Evolutionary conservation across 2,329 filamentous ascomycete species (phyloP).

Genomic region (Scedosporium minutisporum): DNA sequence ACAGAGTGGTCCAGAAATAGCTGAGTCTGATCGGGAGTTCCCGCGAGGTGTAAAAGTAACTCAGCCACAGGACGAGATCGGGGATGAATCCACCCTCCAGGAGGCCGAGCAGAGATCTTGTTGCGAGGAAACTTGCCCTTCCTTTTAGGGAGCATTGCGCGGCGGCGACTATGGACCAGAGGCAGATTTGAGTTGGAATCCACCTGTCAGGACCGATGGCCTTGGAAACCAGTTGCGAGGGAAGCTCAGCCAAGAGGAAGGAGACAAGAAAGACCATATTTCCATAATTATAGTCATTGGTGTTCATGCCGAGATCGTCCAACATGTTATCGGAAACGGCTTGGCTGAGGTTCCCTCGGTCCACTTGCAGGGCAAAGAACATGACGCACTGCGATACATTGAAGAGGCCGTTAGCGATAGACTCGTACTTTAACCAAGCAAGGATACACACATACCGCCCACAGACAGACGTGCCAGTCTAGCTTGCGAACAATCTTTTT

Average conservation of each 20-base stretch:
- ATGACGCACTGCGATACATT: constrained; percentile 29
- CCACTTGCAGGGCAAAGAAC: constrained; percentile 40
- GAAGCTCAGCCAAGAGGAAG: constrained; percentile 48
- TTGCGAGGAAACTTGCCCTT: constrained; percentile 20
- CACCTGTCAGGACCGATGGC: constrained; percentile 27
- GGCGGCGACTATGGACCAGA: constrained; percentile 12
- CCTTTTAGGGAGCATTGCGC: constrained; percentile 17
- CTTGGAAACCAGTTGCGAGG: constrained; percentile 51
- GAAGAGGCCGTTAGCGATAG: too few species aligned
- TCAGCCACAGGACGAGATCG: constrained; percentile 19
- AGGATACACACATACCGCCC: not conserved
- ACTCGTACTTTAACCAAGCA: too few species aligned
- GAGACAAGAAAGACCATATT: constrained; percentile 44
- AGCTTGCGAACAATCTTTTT: constrained; percentile 35
- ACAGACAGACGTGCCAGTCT: constrained; percentile 3
- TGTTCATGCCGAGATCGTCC: constrained; percentile 26
- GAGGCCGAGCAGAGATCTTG: constrained; percentile 30
- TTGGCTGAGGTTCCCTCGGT: constrained; percentile 25
- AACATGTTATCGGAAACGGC: constrained; percentile 28
- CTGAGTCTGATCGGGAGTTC: constrained; percentile 18
- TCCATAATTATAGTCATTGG: constrained; percentile 41
- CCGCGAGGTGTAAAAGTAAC: constrained; percentile 20
- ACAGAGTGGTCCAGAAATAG: constrained; percentile 17
- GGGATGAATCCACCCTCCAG: constrained; percentile 54
- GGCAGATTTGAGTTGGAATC: constrained; percentile 17